Percentiles rank a stretch among this genome's conserved stretches.
phyloP scores from a whole-genome alignment of 257 asterid genomes.

The Solanum clarkiae region DNA sequence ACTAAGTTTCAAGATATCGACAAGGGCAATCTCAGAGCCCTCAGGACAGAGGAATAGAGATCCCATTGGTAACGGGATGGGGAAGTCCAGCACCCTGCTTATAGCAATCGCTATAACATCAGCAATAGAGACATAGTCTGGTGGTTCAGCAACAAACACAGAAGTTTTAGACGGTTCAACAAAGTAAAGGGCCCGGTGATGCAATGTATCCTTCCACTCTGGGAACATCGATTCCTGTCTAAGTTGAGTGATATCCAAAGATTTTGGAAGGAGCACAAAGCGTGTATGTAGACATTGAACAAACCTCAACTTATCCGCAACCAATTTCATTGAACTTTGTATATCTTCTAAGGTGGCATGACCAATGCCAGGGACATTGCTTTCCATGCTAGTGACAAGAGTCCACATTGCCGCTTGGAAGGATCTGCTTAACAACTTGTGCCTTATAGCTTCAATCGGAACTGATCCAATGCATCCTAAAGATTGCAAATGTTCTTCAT shows the following conservation, averaged over 20 bases:
- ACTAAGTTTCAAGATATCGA: slow-evolving; percentile 54
- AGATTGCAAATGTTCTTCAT: slow-evolving; percentile 32
- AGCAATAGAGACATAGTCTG: slow-evolving; percentile 48
- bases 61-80: slow-evolving; percentile 67
- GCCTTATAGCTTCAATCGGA: slow-evolving; percentile 40
- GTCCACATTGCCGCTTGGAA: slow-evolving; percentile 79
- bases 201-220: slow-evolving; percentile 56
- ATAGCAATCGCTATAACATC: slow-evolving; percentile 63
- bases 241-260: slow-evolving; percentile 51
- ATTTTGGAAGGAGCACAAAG: slow-evolving; percentile 59
- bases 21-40: slow-evolving; percentile 45
- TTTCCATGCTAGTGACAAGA: slow-evolving; percentile 27
- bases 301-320: slow-evolving; percentile 62
- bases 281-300: slow-evolving; percentile 59
- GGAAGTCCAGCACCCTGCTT: slow-evolving; percentile 66
- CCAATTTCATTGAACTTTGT: slow-evolving; percentile 32
- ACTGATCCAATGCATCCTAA: slow-evolving; percentile 56
- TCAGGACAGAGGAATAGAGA: slow-evolving; percentile 68
- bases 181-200: slow-evolving; percentile 62
- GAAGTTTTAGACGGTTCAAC: slow-evolving; percentile 42
- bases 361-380: slow-evolving; percentile 31
- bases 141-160: slow-evolving; percentile 75
- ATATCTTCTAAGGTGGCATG: slow-evolving; percentile 37
- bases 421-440: slow-evolving; percentile 49
- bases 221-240: slow-evolving; percentile 45